phyloP scores from a whole-genome alignment of 805 yeast species.

The Cyberlindnera subsufficiens region DNA sequence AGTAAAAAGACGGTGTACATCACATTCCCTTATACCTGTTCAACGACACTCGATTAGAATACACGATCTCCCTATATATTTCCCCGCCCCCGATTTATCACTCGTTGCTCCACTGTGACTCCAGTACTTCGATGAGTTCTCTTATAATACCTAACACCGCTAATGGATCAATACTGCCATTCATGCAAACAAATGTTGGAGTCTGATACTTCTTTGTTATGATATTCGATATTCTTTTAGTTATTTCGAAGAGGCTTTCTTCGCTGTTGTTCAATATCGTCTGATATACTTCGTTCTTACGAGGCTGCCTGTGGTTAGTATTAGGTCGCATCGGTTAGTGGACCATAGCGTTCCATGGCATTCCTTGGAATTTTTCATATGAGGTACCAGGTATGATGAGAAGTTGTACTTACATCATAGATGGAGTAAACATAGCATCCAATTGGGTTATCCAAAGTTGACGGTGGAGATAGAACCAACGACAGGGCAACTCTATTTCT shows the following conservation, averaged over 20 bases:
- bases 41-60: too few relatives aligned
- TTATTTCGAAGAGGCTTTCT: slow-evolving; percentile 35
- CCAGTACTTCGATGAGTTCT: slow-evolving; percentile 26
- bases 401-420: not conserved
- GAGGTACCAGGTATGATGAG: not conserved
- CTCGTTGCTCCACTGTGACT: slow-evolving; percentile 9
- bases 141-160: slow-evolving; percentile 27
- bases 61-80: not conserved
- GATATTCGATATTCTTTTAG: slow-evolving; percentile 37
- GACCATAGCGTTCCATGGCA: too few relatives aligned
- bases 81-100: not conserved
- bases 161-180: slow-evolving; percentile 32
- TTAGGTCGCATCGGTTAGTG: slow-evolving; percentile 1
- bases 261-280: slow-evolving; percentile 38
- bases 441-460: not conserved
- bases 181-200: slow-evolving; percentile 40
- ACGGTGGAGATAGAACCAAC: slow-evolving; percentile 5
- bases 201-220: slow-evolving; percentile 32
- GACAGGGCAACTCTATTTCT: slow-evolving; percentile 11
- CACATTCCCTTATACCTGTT: too few relatives aligned
- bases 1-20: too few relatives aligned
- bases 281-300: slow-evolving; percentile 29
- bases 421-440: slow-evolving; percentile 12
- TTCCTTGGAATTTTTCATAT: too few relatives aligned
- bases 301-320: slow-evolving; percentile 2